phyloP scores from a whole-genome alignment of 179 eudicot genomes.

The Silene vulgaris region DNA sequence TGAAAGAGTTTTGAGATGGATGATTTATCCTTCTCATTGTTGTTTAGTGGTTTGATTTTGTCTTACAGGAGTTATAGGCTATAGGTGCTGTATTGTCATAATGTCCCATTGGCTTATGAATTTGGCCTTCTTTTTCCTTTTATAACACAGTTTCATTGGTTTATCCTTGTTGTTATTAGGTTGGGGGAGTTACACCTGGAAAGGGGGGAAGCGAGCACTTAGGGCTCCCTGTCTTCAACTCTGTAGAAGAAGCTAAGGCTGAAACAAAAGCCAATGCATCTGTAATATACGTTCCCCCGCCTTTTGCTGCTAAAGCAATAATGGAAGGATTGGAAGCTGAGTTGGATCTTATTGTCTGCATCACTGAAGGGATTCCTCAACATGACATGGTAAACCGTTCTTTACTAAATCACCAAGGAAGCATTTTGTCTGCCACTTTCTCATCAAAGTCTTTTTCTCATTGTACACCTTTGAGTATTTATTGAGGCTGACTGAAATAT shows the following conservation, averaged over 20 bases:
- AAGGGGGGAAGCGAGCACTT: conserved; percentile 96
- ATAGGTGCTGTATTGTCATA: not conserved
- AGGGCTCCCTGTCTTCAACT: conserved; percentile 90
- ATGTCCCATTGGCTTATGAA: conserved; percentile 2
- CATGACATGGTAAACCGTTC: conserved; percentile 63
- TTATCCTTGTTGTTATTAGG: conserved; percentile 39
- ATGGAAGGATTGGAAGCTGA: conserved; percentile 96
- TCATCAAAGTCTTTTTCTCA: no score
- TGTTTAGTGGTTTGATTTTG: no score
- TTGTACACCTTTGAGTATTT: no score
- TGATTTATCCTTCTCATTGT: not conserved
- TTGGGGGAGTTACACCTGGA: conserved; percentile 96
- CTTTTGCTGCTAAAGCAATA: conserved; percentile 94
- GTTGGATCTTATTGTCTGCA: conserved; percentile 85
- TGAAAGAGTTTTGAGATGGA: not conserved
- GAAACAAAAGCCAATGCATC: conserved; percentile 95
- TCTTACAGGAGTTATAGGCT: not conserved
- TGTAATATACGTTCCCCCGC: conserved; percentile 93
- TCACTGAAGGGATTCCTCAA: conserved; percentile 90
- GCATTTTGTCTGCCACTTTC: no score
- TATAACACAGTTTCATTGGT: not conserved
- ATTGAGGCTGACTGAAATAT: no score
- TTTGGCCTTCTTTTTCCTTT: not conserved
- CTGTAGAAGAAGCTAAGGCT: conserved; percentile 94
- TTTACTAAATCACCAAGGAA: no score